Conservation (phyloP, 495 filamentous ascomycete genomes). For the Acidomyces sp. region DNA sequence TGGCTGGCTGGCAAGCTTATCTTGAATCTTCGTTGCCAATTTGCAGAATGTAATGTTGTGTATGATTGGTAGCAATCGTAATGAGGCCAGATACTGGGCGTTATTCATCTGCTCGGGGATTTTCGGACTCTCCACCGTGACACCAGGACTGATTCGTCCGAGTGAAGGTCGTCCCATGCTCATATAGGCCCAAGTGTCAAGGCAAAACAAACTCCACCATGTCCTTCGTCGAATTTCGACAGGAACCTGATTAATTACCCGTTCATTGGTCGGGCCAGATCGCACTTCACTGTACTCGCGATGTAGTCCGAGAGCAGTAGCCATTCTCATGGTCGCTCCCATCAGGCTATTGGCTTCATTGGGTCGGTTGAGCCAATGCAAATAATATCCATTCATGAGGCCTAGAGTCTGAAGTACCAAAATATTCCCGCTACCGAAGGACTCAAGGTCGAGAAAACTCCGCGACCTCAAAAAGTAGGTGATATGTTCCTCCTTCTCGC, state of each 20-base stretch:
- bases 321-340: conserved; percentile 58
- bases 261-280: not conserved
- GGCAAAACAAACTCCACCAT: conserved; percentile 71
- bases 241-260: conserved; percentile 25
- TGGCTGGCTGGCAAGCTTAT: conserved; percentile 56
- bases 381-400: conserved; percentile 62
- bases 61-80: conserved; percentile 55
- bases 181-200: conserved; percentile 67
- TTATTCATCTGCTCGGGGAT: conserved; percentile 12
- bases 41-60: conserved; percentile 74
- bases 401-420: conserved; percentile 59
- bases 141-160: conserved; percentile 58
- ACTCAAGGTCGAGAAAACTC: conserved; percentile 52
- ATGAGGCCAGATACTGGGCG: conserved; percentile 34
- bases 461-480: conserved; percentile 61
- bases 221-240: conserved; percentile 55
- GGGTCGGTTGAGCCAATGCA: conserved; percentile 67
- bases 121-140: conserved; percentile 51
- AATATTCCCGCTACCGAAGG: conserved; percentile 54
- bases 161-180: conserved; percentile 68
- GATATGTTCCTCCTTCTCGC: conserved; percentile 57
- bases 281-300: conserved; percentile 48
- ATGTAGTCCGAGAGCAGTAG: conserved; percentile 59
- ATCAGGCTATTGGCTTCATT: conserved; percentile 59
- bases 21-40: conserved; percentile 64